Conservation (phyloP, 2,329 filamentous ascomycete species). For the Alternaria gansuensis region DNA sequence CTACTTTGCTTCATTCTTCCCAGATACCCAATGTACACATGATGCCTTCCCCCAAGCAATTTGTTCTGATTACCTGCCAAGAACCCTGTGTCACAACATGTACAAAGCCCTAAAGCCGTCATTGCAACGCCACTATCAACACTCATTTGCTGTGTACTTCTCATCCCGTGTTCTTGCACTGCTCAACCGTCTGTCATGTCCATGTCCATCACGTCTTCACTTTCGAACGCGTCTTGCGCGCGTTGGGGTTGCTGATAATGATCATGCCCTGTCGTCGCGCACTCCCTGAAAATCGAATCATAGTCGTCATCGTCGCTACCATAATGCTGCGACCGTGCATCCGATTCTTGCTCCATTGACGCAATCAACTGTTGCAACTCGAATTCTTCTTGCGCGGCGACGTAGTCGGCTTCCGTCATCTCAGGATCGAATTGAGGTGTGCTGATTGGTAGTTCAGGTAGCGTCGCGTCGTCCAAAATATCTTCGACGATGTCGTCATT, state of each 20-base stretch:
- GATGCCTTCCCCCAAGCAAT: slow-evolving; percentile 3
- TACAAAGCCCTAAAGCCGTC: not conserved
- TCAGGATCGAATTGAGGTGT: slow-evolving; percentile 29
- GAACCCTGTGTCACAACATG: not conserved
- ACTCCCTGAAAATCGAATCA: slow-evolving; percentile 70
- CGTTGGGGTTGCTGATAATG: slow-evolving; percentile 46
- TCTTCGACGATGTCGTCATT: slow-evolving; percentile 41
- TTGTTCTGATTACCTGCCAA: not conserved
- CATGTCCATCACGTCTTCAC: slow-evolving; percentile 52
- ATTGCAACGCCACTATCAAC: not conserved
- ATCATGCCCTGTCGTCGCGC: slow-evolving; percentile 59
- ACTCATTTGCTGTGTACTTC: not conserved
- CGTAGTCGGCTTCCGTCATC: slow-evolving; percentile 51
- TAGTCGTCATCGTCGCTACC: slow-evolving; percentile 69
- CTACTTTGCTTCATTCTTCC: slow-evolving; percentile 17
- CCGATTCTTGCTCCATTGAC: slow-evolving; percentile 52
- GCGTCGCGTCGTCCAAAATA: slow-evolving; percentile 23
- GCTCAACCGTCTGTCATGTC: slow-evolving; percentile 40
- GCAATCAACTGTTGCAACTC: slow-evolving; percentile 58
- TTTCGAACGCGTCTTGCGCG: slow-evolving; percentile 13
- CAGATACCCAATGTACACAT: slow-evolving; percentile 38
- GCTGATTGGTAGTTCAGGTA: slow-evolving; percentile 12
- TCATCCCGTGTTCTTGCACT: not conserved
- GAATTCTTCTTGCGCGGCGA: slow-evolving; percentile 55
- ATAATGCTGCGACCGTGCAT: slow-evolving; percentile 45